These are phyloP conservation scores for Ophiocordyceps camponoti-rufipedis DNA, from an alignment of 2,329 filamentous ascomycete genomes.

Conservation along the genomic window DNA sequence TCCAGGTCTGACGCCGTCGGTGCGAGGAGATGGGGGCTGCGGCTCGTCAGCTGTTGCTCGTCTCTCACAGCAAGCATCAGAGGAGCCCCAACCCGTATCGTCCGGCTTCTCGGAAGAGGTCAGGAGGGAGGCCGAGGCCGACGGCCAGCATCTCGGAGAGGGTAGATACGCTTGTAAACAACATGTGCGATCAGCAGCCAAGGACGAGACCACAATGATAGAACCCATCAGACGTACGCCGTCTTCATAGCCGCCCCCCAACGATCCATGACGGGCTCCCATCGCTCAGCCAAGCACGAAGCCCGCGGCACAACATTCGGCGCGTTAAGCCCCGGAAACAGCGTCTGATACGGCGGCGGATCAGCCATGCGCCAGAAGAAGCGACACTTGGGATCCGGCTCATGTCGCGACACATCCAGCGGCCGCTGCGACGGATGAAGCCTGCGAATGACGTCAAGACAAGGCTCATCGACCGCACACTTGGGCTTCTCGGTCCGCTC, in stretches of 20 bases:
- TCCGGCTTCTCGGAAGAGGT: slow-evolving; percentile 35
- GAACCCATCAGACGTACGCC: slow-evolving; percentile 22
- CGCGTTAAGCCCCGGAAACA: slow-evolving; percentile 37
- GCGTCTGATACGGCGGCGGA: slow-evolving; percentile 30
- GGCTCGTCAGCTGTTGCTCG: not conserved
- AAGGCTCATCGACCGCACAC: slow-evolving; percentile 43
- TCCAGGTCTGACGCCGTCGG: slow-evolving; percentile 39
- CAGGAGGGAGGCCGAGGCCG: slow-evolving; percentile 31
- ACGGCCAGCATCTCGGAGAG: slow-evolving; percentile 40
- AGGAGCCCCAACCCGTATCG: slow-evolving; percentile 27
- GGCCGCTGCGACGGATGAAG: slow-evolving; percentile 36
- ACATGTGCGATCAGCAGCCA: too few species aligned
- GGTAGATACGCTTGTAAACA: slow-evolving; percentile 25
- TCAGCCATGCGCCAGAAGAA: slow-evolving; percentile 47
- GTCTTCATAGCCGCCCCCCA: slow-evolving; percentile 44
- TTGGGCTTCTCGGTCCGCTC: slow-evolving; percentile 46
- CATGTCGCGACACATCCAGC: slow-evolving; percentile 35
- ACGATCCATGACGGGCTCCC: slow-evolving; percentile 34
- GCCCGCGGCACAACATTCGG: slow-evolving; percentile 34
- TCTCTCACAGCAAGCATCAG: not conserved
- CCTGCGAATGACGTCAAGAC: slow-evolving; percentile 35
- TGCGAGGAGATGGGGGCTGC: slow-evolving; percentile 40
- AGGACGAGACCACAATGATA: slow-evolving; percentile 3
- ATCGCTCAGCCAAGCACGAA: slow-evolving; percentile 27
- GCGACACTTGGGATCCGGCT: slow-evolving; percentile 41